Conservation (phyloP, 345 rosid species). For the Adansonia digitata region DNA sequence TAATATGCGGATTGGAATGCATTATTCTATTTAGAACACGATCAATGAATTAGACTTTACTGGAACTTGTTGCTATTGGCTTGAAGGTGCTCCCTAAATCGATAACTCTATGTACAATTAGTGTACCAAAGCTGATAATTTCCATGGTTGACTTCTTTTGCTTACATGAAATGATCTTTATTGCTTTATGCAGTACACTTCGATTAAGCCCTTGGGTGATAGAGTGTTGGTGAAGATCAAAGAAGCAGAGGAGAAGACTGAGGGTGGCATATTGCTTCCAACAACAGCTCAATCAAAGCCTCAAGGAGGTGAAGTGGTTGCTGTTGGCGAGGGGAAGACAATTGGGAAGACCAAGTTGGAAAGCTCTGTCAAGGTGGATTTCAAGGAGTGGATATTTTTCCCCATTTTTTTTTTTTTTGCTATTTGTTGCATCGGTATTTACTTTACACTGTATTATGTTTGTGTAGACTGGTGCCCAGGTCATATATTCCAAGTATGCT, state of each 20-base stretch:
- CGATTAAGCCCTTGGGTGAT: conserved; percentile 80
- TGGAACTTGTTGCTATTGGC: neutral
- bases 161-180: neutral
- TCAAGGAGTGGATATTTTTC: neutral
- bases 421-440: neutral
- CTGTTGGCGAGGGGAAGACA: conserved; percentile 81
- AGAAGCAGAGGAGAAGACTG: conserved; percentile 70
- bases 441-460: conserved; percentile 1
- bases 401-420: neutral
- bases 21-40: neutral
- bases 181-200: conserved; percentile 53
- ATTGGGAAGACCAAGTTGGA: conserved; percentile 58
- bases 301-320: conserved; percentile 91
- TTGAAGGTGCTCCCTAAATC: neutral
- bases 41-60: neutral
- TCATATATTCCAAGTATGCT: conserved; percentile 82
- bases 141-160: neutral
- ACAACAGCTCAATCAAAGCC: conserved; percentile 77
- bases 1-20: too few species aligned
- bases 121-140: neutral
- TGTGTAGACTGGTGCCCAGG: conserved; percentile 67
- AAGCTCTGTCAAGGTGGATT: conserved; percentile 46
- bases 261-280: conserved; percentile 86
- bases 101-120: neutral
- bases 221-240: conserved; percentile 85